These are phyloP conservation scores for Cryptosporidium sp. DNA, from an alignment of 169 alveolate genomes.

Conservation along the genomic window DNA sequence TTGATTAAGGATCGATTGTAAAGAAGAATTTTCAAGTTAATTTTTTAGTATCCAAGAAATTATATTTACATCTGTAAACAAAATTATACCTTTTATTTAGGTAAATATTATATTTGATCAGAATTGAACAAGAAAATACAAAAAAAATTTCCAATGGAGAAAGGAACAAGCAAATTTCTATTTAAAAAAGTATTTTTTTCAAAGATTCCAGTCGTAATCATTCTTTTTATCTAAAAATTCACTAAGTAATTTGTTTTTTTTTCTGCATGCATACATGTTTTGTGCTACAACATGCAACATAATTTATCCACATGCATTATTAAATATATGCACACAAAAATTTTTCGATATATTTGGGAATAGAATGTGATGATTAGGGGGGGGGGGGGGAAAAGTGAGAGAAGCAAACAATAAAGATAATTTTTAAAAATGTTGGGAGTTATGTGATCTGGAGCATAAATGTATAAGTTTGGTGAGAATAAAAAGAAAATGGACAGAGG, in stretches of 20 bases:
- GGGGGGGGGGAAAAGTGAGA: neutral
- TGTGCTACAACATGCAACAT: no score
- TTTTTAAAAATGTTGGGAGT: neutral
- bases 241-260: neutral
- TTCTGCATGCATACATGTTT: neutral
- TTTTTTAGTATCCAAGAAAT: neutral
- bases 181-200: no score
- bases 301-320: conserved; percentile 1
- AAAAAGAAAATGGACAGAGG: no score
- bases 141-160: no score
- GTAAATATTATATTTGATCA: no score
- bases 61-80: no score
- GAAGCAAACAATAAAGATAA: neutral
- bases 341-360: neutral
- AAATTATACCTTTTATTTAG: no score
- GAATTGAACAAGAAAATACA: no score
- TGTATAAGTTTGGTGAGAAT: no score
- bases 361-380: neutral
- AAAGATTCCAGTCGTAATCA: neutral
- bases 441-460: no score
- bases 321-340: neutral
- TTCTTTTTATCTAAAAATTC: neutral
- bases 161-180: no score
- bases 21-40: neutral
- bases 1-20: neutral